Evolutionary conservation across 2,329 filamentous ascomycete genomes (phyloP).

Genomic region (Whalleya microplaca): DNA sequence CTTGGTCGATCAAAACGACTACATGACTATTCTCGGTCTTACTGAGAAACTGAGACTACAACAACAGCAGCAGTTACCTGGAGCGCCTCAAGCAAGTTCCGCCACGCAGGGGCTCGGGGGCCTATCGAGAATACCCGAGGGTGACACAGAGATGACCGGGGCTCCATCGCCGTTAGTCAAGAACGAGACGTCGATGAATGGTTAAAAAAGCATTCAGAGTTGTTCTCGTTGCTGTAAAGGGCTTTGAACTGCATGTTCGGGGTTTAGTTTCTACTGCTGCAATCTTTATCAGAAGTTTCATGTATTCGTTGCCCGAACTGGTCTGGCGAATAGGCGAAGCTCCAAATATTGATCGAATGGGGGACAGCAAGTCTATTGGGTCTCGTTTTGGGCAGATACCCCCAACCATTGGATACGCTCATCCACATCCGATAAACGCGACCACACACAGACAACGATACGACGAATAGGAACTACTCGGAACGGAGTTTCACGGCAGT

Average conservation of each 20-base stretch:
- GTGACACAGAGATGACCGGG: constrained; percentile 55
- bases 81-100: constrained; percentile 33
- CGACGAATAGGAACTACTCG: constrained; percentile 1
- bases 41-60: constrained; percentile 84
- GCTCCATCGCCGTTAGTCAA: constrained; percentile 40
- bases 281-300: constrained; percentile 1
- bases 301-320: neutral
- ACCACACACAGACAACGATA: neutral
- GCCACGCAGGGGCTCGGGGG: constrained; percentile 48
- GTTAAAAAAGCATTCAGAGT: constrained; percentile 25
- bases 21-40: constrained; percentile 75
- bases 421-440: neutral
- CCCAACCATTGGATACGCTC: neutral
- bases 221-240: neutral
- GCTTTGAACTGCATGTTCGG: neutral
- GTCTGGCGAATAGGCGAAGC: neutral
- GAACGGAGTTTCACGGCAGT: constrained; percentile 8
- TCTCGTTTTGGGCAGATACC: neutral
- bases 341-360: neutral
- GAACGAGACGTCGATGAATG: constrained; percentile 41
- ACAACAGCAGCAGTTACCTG: constrained; percentile 45
- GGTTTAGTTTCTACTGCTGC: neutral
- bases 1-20: constrained; percentile 77
- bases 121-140: constrained; percentile 59
- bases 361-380: neutral